These are phyloP conservation scores for Metarhizium anisopliae DNA, from an alignment of 2,329 filamentous ascomycete genomes.

Conservation along the genomic window DNA sequence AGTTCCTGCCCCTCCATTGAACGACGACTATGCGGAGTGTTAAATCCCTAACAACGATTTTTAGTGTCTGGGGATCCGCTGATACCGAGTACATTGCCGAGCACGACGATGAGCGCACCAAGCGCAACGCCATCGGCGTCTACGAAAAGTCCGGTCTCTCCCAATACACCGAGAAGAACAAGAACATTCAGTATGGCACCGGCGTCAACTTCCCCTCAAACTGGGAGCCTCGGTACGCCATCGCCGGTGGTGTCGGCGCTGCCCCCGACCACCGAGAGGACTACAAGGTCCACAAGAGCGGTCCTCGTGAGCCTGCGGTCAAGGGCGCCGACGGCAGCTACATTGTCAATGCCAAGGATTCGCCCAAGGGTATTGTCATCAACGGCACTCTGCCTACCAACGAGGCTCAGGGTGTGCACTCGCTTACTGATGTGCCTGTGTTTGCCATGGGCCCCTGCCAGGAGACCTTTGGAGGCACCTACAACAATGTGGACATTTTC, in stretches of 20 bases:
- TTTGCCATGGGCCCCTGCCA: constrained; percentile 74
- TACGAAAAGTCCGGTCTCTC: constrained; percentile 67
- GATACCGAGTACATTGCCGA: constrained; percentile 69
- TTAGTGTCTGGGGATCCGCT: constrained; percentile 63
- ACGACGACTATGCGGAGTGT: background rate
- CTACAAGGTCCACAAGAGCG: constrained; percentile 60
- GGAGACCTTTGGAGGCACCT: constrained; percentile 64
- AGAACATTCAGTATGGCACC: constrained; percentile 59
- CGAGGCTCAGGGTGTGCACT: constrained; percentile 63
- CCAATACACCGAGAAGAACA: constrained; percentile 56
- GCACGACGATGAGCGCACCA: constrained; percentile 57
- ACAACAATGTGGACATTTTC: constrained; percentile 64
- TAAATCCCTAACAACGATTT: constrained; percentile 1
- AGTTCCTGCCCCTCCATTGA: constrained; percentile 9
- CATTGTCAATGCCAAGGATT: constrained; percentile 56
- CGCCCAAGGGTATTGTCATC: constrained; percentile 56
- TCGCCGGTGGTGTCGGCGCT: constrained; percentile 63
- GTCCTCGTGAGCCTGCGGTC: constrained; percentile 52
- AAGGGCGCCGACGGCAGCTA: constrained; percentile 49
- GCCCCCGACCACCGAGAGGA: constrained; percentile 69
- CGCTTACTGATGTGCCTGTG: constrained; percentile 68
- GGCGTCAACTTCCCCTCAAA: constrained; percentile 70
- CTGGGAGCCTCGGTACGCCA: constrained; percentile 78
- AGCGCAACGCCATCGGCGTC: constrained; percentile 65
- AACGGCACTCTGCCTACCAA: constrained; percentile 64